Percentiles rank a stretch among this genome's conserved stretches.
Evolutionary conservation across 106 monocot genomes (phyloP).

Genomic region (Xerophyta viscosa): DNA sequence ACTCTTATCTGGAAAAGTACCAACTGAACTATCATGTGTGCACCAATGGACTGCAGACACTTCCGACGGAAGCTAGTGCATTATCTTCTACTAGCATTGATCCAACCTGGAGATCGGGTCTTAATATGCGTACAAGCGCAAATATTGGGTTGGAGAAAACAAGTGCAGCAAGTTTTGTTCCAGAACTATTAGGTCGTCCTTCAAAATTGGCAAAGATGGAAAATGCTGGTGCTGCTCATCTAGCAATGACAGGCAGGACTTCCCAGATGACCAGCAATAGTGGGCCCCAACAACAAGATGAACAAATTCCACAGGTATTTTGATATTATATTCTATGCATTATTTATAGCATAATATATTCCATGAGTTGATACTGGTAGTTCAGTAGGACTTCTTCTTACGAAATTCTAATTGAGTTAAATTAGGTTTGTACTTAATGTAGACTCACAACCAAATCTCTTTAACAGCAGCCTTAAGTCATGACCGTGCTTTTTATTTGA

Average conservation of each 20-base stretch:
- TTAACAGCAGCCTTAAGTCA: too few relatives aligned
- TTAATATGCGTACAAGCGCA: conserved; percentile 9
- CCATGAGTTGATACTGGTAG: too few relatives aligned
- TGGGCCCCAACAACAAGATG: conserved; percentile 26
- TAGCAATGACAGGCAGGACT: conserved; percentile 7
- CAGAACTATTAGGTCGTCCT: conserved; percentile 26
- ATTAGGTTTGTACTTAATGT: too few relatives aligned
- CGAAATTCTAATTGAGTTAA: too few relatives aligned
- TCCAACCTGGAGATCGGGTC: conserved; percentile 20
- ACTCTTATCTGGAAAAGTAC: too few relatives aligned
- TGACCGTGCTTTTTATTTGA: too few relatives aligned
- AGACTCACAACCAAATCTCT: too few relatives aligned
- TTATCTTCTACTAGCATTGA: conserved; percentile 15
- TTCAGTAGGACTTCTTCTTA: too few relatives aligned
- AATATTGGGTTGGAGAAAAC: conserved; percentile 11
- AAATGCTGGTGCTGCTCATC: conserved; percentile 17
- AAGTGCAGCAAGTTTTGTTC: conserved; percentile 7
- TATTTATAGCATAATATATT: too few relatives aligned
- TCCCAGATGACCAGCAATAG: conserved; percentile 19
- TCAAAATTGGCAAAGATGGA: conserved; percentile 60
- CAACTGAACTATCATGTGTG: too few relatives aligned
- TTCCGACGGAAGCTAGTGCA: conserved; percentile 21
- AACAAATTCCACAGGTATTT: conserved; percentile 26
- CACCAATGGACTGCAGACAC: conserved; percentile 14
- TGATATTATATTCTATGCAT: too few relatives aligned